Evolutionary conservation across 2,329 filamentous ascomycete genomes (phyloP), one percentile per base, ranked within the genome.

Genomic region (Botrytis tulipae): DNA sequence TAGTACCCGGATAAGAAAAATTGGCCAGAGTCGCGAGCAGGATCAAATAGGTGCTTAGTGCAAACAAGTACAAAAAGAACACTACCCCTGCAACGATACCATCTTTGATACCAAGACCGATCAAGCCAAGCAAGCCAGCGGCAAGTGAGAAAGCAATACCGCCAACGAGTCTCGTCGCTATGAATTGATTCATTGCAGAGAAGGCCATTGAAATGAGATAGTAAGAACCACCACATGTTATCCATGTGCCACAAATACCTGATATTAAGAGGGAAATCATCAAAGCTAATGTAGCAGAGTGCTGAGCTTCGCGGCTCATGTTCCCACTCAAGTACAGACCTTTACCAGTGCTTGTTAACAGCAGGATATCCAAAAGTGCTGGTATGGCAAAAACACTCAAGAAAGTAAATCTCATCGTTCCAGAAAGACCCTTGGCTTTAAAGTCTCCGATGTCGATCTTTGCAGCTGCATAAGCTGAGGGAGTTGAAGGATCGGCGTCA

Each of bases 381-480:
- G 89, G 89, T 59, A 91, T 84, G 7, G 87, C 88, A 75, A 91
- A 91, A 51, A 90, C 87, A 74, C 87, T 87, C 32, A 88, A 80
- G 75, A 88, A 88, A 0, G 86, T 87, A 73, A 88, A 85, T 40
- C 84, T 82, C 65, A 86, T 83, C 74, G 85, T 86, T 32, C 51
- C 51, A 25, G 71, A 73, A 25, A 73, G 37, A 29, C 81, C 81
- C 32, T 84, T 84, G 79, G 87, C 82, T 16, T 82, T 76, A 20
- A 83, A 83, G 10, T 81, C 75, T 71, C 83, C 83, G n/a, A 86
- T 83, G 76, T 87, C 86, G 8, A 86, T 86, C 75, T 87, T 85
- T 22, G 84, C 85, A 54, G 85, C 84, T 22, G 85, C 85, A 78
- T 87, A 88, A 1, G 85, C 82, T 1, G 86, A 73, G 20, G 73